Conservation (phyloP, 208 protist species). For the Trypanosoma boissoni region DNA sequence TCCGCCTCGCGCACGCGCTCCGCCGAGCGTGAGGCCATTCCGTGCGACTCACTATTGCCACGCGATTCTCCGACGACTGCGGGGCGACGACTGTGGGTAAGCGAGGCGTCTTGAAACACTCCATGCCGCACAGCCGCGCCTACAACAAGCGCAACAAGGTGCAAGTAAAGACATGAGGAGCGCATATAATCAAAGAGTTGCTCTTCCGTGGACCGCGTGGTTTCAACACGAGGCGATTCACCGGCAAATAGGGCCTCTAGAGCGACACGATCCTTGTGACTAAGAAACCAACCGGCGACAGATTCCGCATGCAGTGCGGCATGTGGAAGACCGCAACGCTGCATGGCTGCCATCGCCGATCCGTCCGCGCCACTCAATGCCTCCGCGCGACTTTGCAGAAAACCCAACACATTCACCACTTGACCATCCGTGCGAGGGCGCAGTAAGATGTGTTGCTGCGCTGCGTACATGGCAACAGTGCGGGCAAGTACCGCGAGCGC, state of each 20-base stretch:
- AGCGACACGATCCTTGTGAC: constrained; percentile 15
- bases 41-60: too few relatives aligned
- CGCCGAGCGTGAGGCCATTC: constrained; percentile 4
- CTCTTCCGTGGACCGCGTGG: constrained; percentile 26
- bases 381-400: too few relatives aligned
- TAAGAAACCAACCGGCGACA: constrained; percentile 36
- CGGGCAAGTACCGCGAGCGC: constrained; percentile 41
- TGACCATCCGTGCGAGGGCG: constrained; percentile 45
- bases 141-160: constrained; percentile 46
- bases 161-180: constrained; percentile 48
- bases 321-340: constrained; percentile 28
- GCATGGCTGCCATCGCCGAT: neutral
- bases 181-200: constrained; percentile 59
- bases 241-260: constrained; percentile 9
- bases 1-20: constrained; percentile 14
- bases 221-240: neutral
- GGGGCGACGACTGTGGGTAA: constrained; percentile 4
- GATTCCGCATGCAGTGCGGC: constrained; percentile 28
- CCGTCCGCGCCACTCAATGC: too few relatives aligned
- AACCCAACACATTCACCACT: constrained; percentile 37
- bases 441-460: constrained; percentile 65
- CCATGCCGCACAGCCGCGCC: constrained; percentile 35
- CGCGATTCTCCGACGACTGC: neutral
- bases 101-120: constrained; percentile 31
- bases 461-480: constrained; percentile 51